Conservation (phyloP, 768 basidiomycete genomes). For the Russula ochroleuca region DNA sequence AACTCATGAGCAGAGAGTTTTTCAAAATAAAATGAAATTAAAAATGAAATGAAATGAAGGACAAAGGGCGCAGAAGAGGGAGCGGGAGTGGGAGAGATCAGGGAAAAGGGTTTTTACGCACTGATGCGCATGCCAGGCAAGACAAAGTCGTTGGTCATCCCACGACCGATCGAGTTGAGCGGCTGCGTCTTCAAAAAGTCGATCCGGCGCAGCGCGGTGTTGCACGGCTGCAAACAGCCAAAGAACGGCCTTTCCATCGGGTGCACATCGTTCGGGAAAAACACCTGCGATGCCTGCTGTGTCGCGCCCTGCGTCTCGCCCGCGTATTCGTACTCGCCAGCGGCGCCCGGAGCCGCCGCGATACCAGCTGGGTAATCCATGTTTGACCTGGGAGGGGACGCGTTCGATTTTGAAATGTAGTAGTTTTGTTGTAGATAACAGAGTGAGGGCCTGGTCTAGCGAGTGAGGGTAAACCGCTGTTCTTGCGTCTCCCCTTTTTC, state of each 20-base stretch:
- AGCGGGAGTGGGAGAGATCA: neutral
- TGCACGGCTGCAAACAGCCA: conserved; percentile 21
- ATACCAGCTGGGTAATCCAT: neutral
- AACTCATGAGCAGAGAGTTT: too few relatives aligned
- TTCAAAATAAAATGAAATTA: conserved; percentile 24
- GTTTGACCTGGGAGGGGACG: neutral
- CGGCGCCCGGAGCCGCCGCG: neutral
- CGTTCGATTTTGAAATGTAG: neutral
- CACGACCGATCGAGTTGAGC: conserved; percentile 18
- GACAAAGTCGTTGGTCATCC: conserved; percentile 43
- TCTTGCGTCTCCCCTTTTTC: neutral
- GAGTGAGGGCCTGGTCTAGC: neutral
- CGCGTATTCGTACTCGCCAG: conserved; percentile 10
- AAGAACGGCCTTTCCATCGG: conserved; percentile 22
- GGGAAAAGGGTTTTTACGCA: conserved; percentile 34
- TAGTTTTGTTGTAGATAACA: neutral
- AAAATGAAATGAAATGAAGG: conserved; percentile 20
- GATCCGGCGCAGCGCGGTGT: conserved; percentile 13
- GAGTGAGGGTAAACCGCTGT: neutral
- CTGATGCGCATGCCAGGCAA: conserved; percentile 72
- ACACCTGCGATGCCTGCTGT: conserved; percentile 22
- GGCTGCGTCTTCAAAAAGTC: conserved; percentile 22
- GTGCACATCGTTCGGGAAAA: neutral
- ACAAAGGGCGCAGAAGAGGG: conserved; percentile 17
- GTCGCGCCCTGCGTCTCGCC: conserved; percentile 25